phyloP scores from a whole-genome alignment of 805 yeast species.

The Kregervanrija delftensis region DNA sequence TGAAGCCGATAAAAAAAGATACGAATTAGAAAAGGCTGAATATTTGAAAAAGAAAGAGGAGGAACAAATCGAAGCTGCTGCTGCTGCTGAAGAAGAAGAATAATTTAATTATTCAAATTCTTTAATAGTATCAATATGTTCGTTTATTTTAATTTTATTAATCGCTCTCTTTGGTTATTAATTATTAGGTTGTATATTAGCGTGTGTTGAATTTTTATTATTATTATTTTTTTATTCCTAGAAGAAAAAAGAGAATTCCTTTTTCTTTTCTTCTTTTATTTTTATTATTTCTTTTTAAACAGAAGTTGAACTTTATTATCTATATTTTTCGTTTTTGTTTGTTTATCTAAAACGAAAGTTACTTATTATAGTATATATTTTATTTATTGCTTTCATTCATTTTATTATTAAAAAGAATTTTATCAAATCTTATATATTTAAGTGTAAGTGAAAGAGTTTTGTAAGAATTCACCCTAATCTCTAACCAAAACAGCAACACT shows the following conservation, averaged over 20 bases:
- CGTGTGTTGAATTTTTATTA: background rate
- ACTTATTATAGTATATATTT: too few species aligned
- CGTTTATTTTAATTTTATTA: background rate
- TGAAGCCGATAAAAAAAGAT: conserved; percentile 93
- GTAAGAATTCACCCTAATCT: background rate
- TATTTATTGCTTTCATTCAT: too few species aligned
- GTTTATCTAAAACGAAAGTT: too few species aligned
- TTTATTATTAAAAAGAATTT: too few species aligned
- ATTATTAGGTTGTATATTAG: conserved; percentile 5
- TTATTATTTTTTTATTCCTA: background rate
- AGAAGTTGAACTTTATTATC: background rate
- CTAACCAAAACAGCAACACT: conserved; percentile 38
- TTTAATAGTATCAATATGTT: background rate
- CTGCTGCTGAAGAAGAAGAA: background rate
- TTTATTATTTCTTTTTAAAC: background rate
- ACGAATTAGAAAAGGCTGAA: conserved; percentile 91
- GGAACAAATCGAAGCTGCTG: conserved; percentile 8
- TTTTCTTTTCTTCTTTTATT: background rate
- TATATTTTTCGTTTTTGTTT: background rate
- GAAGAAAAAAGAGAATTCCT: too few species aligned
- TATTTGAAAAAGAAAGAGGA: conserved; percentile 37
- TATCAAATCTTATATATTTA: too few species aligned
- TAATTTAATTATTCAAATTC: background rate
- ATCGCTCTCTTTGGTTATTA: conserved; percentile 1
- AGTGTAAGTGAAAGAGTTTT: background rate